A percentile compares a stretch with the other conserved stretches of the same genome.
These are phyloP conservation scores for Beta vulgaris DNA, from an alignment of 148 eudicot genomes.

Conservation along the genomic window DNA sequence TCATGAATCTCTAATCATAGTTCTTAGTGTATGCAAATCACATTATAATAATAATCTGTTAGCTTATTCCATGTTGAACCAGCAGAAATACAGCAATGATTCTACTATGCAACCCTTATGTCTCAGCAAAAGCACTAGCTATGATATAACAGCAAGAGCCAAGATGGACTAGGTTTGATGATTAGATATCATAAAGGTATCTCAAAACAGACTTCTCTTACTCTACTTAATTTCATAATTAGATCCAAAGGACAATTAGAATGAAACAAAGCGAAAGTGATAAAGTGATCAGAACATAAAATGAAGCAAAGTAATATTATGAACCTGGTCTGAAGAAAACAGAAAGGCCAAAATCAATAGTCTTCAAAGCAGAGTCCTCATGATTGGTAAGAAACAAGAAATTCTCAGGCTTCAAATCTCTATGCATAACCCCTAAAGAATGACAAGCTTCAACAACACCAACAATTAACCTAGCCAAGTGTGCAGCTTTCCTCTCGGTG, in stretches of 20 bases:
- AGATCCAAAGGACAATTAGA: background rate
- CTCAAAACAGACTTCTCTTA: background rate
- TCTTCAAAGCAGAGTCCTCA: conserved; percentile 30
- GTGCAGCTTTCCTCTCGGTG: conserved; percentile 33
- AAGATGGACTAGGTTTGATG: background rate
- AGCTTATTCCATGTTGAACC: background rate
- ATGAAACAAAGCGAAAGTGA: background rate
- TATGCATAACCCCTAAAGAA: conserved; percentile 35
- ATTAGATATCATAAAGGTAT: too few species aligned
- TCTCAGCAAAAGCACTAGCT: background rate
- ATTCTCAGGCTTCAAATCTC: conserved; percentile 42
- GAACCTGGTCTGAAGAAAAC: conserved; percentile 35
- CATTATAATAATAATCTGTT: background rate
- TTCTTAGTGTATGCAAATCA: background rate
- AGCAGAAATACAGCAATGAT: background rate
- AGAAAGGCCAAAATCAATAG: conserved; percentile 39
- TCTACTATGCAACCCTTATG: background rate
- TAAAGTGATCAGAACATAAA: background rate
- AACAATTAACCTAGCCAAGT: conserved; percentile 31
- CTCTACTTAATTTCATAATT: background rate
- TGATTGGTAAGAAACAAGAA: conserved; percentile 32
- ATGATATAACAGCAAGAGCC: background rate
- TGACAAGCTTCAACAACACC: conserved; percentile 37
- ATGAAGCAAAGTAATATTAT: background rate
- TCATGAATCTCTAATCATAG: background rate